A percentile compares a stretch with the other conserved stretches of the same genome.
Conservation (phyloP, 345 rosid species). For the Melaleuca quinquenervia region DNA sequence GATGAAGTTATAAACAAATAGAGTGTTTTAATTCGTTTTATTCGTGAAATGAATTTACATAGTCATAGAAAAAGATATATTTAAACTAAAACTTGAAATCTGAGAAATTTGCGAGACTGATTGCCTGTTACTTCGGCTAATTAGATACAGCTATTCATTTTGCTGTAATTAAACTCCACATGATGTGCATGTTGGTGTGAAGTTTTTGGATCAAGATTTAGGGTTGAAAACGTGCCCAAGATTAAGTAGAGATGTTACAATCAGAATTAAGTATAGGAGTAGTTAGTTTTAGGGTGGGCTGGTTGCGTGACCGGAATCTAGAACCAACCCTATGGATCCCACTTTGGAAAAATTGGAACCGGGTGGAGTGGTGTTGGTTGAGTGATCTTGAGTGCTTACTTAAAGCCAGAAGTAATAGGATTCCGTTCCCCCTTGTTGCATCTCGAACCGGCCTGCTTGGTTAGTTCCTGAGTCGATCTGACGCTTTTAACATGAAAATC, state of each 20-base stretch:
- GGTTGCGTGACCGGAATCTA: background rate
- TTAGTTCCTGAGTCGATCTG: background rate
- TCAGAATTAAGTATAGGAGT: background rate
- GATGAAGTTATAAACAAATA: background rate
- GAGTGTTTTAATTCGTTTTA: background rate
- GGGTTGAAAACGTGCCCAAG: background rate
- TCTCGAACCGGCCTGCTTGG: background rate
- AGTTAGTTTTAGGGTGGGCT: background rate
- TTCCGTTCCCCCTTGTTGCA: background rate
- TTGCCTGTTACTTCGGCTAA: background rate
- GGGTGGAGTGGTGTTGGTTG: background rate
- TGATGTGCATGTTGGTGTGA: background rate
- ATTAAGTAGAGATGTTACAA: background rate
- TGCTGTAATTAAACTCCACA: background rate
- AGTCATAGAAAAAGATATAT: background rate
- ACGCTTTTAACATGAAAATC: background rate
- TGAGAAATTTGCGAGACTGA: background rate
- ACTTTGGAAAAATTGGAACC: background rate
- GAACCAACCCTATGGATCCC: background rate
- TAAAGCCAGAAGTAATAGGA: background rate
- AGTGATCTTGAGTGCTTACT: background rate
- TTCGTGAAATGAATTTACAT: background rate
- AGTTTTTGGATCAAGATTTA: background rate
- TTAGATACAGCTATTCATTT: background rate
- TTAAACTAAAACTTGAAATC: background rate